Evolutionary conservation across 805 yeast species (phyloP), one percentile per base, ranked within the genome.

Genomic region (Ogataea minuta): DNA sequence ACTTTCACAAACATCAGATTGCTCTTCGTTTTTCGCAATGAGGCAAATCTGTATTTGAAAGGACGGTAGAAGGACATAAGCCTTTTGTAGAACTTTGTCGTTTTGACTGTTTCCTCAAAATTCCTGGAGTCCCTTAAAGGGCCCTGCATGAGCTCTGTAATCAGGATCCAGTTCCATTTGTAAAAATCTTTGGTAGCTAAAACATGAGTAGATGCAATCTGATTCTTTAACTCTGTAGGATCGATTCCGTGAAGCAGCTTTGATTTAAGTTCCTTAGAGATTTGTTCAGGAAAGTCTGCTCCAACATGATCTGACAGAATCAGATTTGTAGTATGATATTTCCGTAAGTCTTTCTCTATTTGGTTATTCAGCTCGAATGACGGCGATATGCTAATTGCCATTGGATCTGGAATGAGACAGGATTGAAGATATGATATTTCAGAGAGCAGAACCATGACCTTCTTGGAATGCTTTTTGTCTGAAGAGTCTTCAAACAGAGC

Each of bases 51-150:
- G 52, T 81, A 79, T 62, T 95, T 90, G 65, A 90, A 84, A 0
- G 99, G 99, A 38, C 98, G 70, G 57, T 80, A 91, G 57, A 91
- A 93, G 2, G 95, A 85, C 51, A 90, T 60, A 17, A 93, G 59
- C 40, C 96, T 66, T 56, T 91, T 90, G 57, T 90, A 71, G 53
- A 93, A 87, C 53, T 90, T 91, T 1, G 97, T 88, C 2, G 83
- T 81, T 50, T 74, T 79, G 24, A 79, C 70, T 1, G 84, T 67
- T 41, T 91, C 98, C 23, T 88, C 95, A 29, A 93, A 69, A 34
- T 87, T 68, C 47, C 70, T 76, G 0, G 85, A 81, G 52, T 77
- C 81, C 42, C 76, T 61, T n/a, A 93, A 62, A 0, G 97, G 96
- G 0, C 96, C 96, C 49, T 75, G 81, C 50, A 88, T 73, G n/a